A percentile compares a stretch with the other conserved stretches of the same genome.
Conservation (phyloP, 2,329 filamentous ascomycete species). For the Cadophora luteo-olivacea region DNA sequence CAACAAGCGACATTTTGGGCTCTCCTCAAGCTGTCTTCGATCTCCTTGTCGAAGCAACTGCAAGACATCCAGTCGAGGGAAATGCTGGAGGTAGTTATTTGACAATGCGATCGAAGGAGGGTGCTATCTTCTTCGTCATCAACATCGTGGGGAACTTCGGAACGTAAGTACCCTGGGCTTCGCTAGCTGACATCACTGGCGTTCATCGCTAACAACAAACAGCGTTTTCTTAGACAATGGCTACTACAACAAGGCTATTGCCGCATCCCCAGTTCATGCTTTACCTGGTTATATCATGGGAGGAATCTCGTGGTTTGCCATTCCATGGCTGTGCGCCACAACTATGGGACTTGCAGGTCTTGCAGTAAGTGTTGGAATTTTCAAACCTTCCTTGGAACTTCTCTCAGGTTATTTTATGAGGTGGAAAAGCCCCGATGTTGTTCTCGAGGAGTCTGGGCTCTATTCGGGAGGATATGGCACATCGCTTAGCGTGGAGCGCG, state of each 20-base stretch:
- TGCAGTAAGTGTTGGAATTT: conserved; percentile 48
- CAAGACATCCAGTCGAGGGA: conserved; percentile 75
- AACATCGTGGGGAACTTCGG: conserved; percentile 87
- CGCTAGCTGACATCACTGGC: neutral
- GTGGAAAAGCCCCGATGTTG: too few species aligned
- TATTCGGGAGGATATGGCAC: too few species aligned
- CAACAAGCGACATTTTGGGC: conserved; percentile 73
- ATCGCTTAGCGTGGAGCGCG: too few species aligned
- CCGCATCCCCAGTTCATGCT: conserved; percentile 82
- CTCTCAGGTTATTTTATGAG: too few species aligned
- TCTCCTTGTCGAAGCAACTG: conserved; percentile 71
- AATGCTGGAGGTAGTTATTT: conserved; percentile 84
- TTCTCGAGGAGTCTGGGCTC: too few species aligned
- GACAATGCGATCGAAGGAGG: conserved; percentile 83
- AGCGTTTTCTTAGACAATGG: conserved; percentile 83
- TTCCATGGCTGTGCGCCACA: conserved; percentile 87
- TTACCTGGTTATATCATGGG: conserved; percentile 85
- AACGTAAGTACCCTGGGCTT: conserved; percentile 38
- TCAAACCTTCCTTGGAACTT: too few species aligned
- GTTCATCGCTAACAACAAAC: conserved; percentile 49
- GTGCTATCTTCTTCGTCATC: conserved; percentile 89
- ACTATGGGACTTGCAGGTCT: conserved; percentile 86
- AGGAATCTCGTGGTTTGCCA: conserved; percentile 89
- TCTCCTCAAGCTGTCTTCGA: conserved; percentile 82
- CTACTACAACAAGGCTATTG: conserved; percentile 95